Base-by-base conservation (phyloP, 2,329 filamentous ascomycete genomes). In the Xylaria sp. region DNA sequence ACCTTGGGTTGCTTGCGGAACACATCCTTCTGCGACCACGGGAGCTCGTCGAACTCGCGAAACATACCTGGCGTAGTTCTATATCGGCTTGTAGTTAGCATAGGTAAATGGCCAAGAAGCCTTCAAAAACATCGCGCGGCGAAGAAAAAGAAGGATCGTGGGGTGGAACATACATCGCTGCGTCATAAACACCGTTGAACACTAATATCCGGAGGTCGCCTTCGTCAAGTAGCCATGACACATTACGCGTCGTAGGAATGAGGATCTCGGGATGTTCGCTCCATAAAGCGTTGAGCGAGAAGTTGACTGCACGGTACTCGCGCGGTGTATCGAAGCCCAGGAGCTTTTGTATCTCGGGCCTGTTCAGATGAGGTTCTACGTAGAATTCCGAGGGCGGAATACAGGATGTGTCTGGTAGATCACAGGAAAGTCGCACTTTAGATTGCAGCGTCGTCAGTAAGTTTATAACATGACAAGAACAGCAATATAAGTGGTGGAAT, bases 181-280 rank as follows among this genome's bases (percentile, higher is more conserved):
- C 65, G n/a, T 67, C 65, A 34, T 67, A 67, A 18, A 64, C 65
- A 32, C 65, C 65, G 32, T 67, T 67, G 30, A 67, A 63, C n/a
- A 63, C 65, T 0, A 67, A 23, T 6, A 67, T 45, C 25, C 65
- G 60, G 7, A 67, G 18, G 36, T 60, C 45, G 4, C 55, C 55
- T 36, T 58, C 52, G 39, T 67, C 65, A 25, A 67, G 65, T 10
- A 67, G 55, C 52, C 55, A 67, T 23, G 65, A 59, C 18, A 67
- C 60, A 23, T 67, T 67, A 5, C 60, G 60, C 60, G 65, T 67
- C 25, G 65, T 63, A 2, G 65, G 65, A 5, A 67, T 46, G 9
- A 39, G 30, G 4, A 67, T 58, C 36, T 67, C 65, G 43, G 65
- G 55, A 18, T 67, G 59, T 9, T 28, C 18, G 48, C 45, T 53